These are phyloP conservation scores for Endocarpon pusillum DNA, from an alignment of 495 filamentous ascomycete species.

Conservation along the genomic window DNA sequence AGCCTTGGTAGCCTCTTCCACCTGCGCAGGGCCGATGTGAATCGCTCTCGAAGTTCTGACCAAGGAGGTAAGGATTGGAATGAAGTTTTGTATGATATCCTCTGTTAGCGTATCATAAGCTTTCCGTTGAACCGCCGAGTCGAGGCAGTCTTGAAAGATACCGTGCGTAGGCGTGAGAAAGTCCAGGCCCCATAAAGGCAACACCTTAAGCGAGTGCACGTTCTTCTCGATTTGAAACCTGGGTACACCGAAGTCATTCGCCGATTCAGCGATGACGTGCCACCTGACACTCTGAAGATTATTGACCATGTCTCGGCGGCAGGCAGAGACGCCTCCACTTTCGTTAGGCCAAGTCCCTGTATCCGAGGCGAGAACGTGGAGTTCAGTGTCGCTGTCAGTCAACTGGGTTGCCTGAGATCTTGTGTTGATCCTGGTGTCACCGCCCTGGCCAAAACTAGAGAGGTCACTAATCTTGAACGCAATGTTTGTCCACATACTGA, in stretches of 20 bases:
- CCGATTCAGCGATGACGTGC: slow-evolving; percentile 33
- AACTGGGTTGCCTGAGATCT: slow-evolving; percentile 22
- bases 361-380: slow-evolving; percentile 32
- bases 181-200: slow-evolving; percentile 34
- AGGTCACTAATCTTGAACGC: slow-evolving; percentile 31
- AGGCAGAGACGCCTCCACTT: slow-evolving; percentile 32
- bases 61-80: slow-evolving; percentile 28
- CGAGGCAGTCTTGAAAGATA: slow-evolving; percentile 26
- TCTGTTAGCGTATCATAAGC: slow-evolving; percentile 17
- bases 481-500: slow-evolving; percentile 24
- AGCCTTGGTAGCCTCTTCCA: slow-evolving; percentile 23
- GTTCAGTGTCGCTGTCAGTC: slow-evolving; percentile 20
- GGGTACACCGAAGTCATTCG: slow-evolving; percentile 32
- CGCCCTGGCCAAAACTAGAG: slow-evolving; percentile 28
- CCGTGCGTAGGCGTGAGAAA: slow-evolving; percentile 30
- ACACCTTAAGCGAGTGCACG: slow-evolving; percentile 30
- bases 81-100: slow-evolving; percentile 26
- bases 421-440: slow-evolving; percentile 18
- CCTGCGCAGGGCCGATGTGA: slow-evolving; percentile 15
- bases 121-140: slow-evolving; percentile 27
- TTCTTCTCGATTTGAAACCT: slow-evolving; percentile 35
- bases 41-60: slow-evolving; percentile 23
- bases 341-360: slow-evolving; percentile 36
- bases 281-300: slow-evolving; percentile 29
- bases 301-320: slow-evolving; percentile 32